phyloP scores from a whole-genome alignment of 192 early-diverging fungal species.

The Chytriomyces confervae region DNA sequence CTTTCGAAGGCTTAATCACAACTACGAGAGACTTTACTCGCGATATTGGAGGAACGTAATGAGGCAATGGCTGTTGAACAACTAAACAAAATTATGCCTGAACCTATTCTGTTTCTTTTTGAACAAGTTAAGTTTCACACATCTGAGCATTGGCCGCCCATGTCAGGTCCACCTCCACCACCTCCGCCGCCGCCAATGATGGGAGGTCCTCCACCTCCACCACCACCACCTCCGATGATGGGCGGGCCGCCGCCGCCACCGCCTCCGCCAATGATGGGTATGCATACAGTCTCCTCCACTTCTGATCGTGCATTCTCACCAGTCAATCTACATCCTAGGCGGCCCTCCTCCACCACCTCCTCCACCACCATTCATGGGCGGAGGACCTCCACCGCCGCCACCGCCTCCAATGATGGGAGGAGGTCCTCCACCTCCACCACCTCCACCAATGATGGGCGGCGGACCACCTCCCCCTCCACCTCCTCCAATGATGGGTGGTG shows the following conservation, averaged over 20 bases:
- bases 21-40: background rate
- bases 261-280: conserved; percentile 8
- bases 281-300: background rate
- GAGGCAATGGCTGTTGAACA: no score
- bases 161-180: conserved; percentile 11
- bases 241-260: conserved; percentile 23
- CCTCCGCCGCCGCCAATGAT: conserved; percentile 30
- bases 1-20: background rate
- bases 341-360: conserved; percentile 8
- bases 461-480: conserved; percentile 20
- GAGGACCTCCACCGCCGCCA: conserved; percentile 42
- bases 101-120: no score
- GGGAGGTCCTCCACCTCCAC: conserved; percentile 33
- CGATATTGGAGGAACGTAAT: background rate
- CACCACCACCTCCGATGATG: conserved; percentile 5
- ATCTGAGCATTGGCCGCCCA: no score
- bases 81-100: no score
- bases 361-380: conserved; percentile 8
- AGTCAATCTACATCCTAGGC: background rate
- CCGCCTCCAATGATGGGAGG: conserved; percentile 30
- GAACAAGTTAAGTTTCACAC: no score
- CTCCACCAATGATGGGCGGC: conserved; percentile 4
- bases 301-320: background rate
- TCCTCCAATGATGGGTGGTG: conserved; percentile 16
- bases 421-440: background rate